Conservation (phyloP, 148 eudicot species). For the Chenopodium suecicum region DNA sequence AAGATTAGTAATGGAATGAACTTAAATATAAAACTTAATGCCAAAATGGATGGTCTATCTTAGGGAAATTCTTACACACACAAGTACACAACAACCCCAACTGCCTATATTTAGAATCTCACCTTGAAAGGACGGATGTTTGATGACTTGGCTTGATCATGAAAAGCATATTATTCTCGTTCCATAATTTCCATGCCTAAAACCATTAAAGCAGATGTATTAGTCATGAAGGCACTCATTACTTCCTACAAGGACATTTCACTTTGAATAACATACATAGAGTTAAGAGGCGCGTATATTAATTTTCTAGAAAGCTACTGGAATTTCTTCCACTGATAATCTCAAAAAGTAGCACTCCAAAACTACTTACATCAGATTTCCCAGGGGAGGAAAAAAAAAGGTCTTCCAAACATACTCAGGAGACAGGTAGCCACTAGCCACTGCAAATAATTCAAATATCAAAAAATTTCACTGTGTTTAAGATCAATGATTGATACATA, state of each 20-base stretch:
- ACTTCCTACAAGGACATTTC: too few relatives aligned
- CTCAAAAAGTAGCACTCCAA: constrained; percentile 24
- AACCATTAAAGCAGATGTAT: not conserved
- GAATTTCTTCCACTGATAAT: constrained; percentile 25
- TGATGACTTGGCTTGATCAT: constrained; percentile 32
- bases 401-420: constrained; percentile 55
- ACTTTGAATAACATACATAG: constrained; percentile 28
- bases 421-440: too few relatives aligned
- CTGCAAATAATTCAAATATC: too few relatives aligned
- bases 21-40: constrained; percentile 41
- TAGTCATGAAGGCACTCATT: not conserved
- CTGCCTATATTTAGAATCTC: constrained; percentile 36
- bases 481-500: too few relatives aligned
- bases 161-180: constrained; percentile 27
- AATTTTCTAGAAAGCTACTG: constrained; percentile 22
- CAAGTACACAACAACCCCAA: constrained; percentile 37
- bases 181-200: constrained; percentile 69
- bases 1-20: constrained; percentile 25
- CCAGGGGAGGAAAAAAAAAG: constrained; percentile 23
- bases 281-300: constrained; percentile 20
- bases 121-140: not conserved
- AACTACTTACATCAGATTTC: constrained; percentile 50
- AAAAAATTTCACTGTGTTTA: too few relatives aligned
- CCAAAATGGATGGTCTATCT: constrained; percentile 43
- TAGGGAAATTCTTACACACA: constrained; percentile 47